Evolutionary conservation across 441 rosid species (phyloP), one percentile per base, ranked within the genome.

Genomic region (Jatropha multifida): DNA sequence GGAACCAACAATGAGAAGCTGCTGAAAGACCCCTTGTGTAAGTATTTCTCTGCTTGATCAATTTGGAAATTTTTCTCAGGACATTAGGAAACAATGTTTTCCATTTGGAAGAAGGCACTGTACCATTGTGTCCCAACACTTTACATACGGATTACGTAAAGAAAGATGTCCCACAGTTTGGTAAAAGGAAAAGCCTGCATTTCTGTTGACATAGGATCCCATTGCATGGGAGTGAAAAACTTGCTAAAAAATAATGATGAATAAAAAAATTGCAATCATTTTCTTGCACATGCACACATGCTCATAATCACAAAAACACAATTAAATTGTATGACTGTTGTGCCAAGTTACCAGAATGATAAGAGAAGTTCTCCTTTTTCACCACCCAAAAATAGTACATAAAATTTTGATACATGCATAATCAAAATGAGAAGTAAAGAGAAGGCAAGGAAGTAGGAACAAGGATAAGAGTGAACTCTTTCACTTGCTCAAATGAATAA

Each of bases 1-100:
- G 99, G 98, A 81, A 96, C 99, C 62, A 90, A 94, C 86, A 96
- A 96, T 83, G 94, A 94, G 85, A 96, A 86, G 83, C 89, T 96
- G 81, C 93, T 94, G 74, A 85, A 92, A 74, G 88, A 92, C 48
- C 93, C 97, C 72, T 15, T 92, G 76, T 96, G 99, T 96, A 88
- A 87, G 97, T 83, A 67, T 78, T 68, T 48, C 74, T 51, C 67
- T 73, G 56, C 49, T 14, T 13, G 23, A 20, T 66, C 8, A 17
- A 68, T 67, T 18, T 55, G 5, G 65, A 20, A 55, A 27, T 20
- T n/a, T 13, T 27, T 68, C 27, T 4, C 15, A n/a, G 38, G 64
- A 38, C 67, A 11, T 46, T 54, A 42, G 49, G 37, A 37, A 23
- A 11, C n/a, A 42, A 20, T 49, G 56, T 54, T 44, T 74, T 37